phyloP scores from a whole-genome alignment of 2,329 filamentous ascomycete genomes.

The Ophiocordyceps polyrhachis-furcata region DNA sequence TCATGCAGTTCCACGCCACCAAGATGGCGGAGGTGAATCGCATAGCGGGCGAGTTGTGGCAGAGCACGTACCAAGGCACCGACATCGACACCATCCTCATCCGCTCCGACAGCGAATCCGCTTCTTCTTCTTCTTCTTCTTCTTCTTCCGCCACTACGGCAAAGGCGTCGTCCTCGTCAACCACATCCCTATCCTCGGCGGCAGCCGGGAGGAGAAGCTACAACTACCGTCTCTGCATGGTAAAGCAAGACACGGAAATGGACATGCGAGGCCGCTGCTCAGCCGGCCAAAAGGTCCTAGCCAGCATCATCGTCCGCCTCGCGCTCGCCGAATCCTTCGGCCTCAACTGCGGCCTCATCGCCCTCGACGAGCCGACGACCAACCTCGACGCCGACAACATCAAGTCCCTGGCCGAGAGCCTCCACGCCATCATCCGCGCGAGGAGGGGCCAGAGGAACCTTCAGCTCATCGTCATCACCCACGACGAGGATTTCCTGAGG shows the following conservation, averaged over 20 bases:
- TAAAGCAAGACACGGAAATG: slow-evolving; percentile 95
- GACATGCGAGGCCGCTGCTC: slow-evolving; percentile 98
- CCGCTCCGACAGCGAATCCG: slow-evolving; percentile 67
- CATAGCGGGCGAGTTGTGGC: slow-evolving; percentile 93
- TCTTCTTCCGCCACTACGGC: not conserved
- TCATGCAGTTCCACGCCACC: slow-evolving; percentile 88
- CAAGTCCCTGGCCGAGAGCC: slow-evolving; percentile 61
- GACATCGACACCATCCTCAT: slow-evolving; percentile 96
- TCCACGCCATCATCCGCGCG: slow-evolving; percentile 73
- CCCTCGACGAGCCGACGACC: slow-evolving; percentile 91
- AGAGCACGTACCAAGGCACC: slow-evolving; percentile 86
- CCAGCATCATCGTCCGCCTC: slow-evolving; percentile 91
- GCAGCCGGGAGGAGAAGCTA: slow-evolving; percentile 56
- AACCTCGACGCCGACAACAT: slow-evolving; percentile 96
- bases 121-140: slow-evolving; percentile 9
- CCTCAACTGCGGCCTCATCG: slow-evolving; percentile 86
- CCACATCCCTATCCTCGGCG: not conserved
- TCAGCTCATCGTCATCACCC: slow-evolving; percentile 95
- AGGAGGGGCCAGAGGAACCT: slow-evolving; percentile 82
- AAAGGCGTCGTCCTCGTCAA: too few relatives aligned
- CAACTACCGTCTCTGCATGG: slow-evolving; percentile 97
- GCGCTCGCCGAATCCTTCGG: slow-evolving; percentile 94
- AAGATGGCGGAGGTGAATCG: slow-evolving; percentile 99
- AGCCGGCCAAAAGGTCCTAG: slow-evolving; percentile 89
- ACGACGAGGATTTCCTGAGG: slow-evolving; percentile 89